These are phyloP conservation scores for Beauveria bassiana DNA, from an alignment of 2,329 filamentous ascomycete species.

Conservation along the genomic window DNA sequence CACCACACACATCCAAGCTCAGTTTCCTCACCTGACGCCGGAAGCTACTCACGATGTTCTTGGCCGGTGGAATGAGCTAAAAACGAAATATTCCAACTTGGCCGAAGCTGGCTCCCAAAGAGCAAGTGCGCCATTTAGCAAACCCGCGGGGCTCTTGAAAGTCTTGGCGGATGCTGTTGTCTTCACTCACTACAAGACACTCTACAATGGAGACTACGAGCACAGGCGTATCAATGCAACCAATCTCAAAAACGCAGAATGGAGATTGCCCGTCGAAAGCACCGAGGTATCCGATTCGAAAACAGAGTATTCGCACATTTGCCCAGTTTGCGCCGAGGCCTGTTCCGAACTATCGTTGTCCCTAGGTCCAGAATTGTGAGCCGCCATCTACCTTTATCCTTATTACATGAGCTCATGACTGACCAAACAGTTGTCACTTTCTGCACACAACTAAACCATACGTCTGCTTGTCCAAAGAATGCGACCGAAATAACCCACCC, in stretches of 20 bases:
- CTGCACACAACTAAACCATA: not conserved
- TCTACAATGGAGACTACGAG: not conserved
- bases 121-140: not conserved
- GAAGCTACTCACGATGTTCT: not conserved
- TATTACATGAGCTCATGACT: no score
- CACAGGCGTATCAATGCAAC: not conserved
- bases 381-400: not conserved
- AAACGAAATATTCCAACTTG: not conserved
- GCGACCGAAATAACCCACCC: not conserved
- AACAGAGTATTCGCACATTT: not conserved
- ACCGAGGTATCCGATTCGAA: not conserved
- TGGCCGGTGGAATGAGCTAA: not conserved
- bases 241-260: not conserved
- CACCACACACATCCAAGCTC: not conserved
- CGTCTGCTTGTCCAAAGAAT: not conserved
- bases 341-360: not conserved
- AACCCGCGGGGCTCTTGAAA: not conserved
- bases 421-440: not conserved
- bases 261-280: not conserved
- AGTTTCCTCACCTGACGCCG: not conserved
- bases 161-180: not conserved
- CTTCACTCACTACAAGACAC: not conserved
- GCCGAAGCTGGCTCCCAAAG: not conserved
- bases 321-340: not conserved
- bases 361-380: not conserved